Conservation (phyloP, 2,329 filamentous ascomycete species). For the Endocalyx cinctus region DNA sequence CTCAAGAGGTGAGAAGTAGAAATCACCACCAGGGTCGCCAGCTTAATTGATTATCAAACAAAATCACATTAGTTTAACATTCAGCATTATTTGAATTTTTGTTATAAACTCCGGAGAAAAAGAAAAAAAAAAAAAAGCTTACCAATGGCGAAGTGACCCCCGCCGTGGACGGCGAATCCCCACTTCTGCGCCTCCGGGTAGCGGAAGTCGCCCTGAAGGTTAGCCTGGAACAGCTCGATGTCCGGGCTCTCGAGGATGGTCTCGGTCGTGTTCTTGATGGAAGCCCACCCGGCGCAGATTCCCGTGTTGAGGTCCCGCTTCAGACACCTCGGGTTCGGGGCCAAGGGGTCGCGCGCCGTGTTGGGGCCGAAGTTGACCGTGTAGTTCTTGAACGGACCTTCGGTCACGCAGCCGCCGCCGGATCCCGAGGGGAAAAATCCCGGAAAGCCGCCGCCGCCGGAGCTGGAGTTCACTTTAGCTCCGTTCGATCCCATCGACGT, state of each 20-base stretch:
- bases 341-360: constrained; percentile 22
- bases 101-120: neutral
- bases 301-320: constrained; percentile 35
- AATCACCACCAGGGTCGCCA: constrained; percentile 43
- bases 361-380: constrained; percentile 35
- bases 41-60: constrained; percentile 18
- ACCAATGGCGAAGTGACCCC: constrained; percentile 31
- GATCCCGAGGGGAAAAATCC: constrained; percentile 36
- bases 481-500: constrained; percentile 42
- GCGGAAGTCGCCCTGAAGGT: constrained; percentile 34
- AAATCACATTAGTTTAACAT: too few species aligned
- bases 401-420: constrained; percentile 49
- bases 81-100: too few species aligned
- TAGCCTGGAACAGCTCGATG: constrained; percentile 35
- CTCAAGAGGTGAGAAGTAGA: constrained; percentile 39
- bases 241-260: constrained; percentile 32
- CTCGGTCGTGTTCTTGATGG: constrained; percentile 28
- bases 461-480: constrained; percentile 21
- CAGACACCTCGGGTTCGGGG: constrained; percentile 38
- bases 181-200: constrained; percentile 20
- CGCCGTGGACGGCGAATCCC: constrained; percentile 27
- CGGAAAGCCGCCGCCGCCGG: constrained; percentile 10
- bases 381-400: constrained; percentile 40
- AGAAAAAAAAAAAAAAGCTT: constrained; percentile 12
- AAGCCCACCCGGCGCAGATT: constrained; percentile 23